Evolutionary conservation across 2,329 filamentous ascomycete genomes (phyloP).

Genomic region (Chaetomium sp.): DNA sequence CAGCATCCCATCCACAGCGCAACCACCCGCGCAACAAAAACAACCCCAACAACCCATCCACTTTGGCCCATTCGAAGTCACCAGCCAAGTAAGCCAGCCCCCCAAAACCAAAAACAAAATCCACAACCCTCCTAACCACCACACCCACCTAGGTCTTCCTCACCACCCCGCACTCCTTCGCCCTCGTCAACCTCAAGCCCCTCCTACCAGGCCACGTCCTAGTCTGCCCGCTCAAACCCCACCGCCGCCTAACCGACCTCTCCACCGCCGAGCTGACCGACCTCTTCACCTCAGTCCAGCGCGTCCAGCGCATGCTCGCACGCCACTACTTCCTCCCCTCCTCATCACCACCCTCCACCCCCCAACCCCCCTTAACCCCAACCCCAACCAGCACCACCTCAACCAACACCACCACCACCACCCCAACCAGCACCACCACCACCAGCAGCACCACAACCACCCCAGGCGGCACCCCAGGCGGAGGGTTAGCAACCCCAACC

Average conservation of each 20-base stretch:
- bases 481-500: conserved; percentile 42
- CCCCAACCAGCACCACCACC: neutral
- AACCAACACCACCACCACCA: conserved; percentile 46
- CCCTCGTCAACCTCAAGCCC: conserved; percentile 93
- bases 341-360: conserved; percentile 3
- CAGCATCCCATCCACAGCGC: conserved; percentile 22
- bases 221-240: conserved; percentile 71
- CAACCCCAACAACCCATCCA: conserved; percentile 47
- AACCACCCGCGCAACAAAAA: conserved; percentile 9
- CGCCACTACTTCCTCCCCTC: conserved; percentile 52
- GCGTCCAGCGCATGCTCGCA: conserved; percentile 75
- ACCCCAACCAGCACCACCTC: neutral
- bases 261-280: conserved; percentile 71
- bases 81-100: conserved; percentile 60
- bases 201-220: conserved; percentile 92
- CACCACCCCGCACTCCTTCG: conserved; percentile 75
- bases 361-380: neutral
- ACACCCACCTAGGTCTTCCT: conserved; percentile 74
- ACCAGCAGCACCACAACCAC: too few species aligned
- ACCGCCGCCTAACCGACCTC: conserved; percentile 76
- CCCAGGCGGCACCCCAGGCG: too few species aligned
- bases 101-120: neutral
- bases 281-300: conserved; percentile 84
- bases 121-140: neutral
- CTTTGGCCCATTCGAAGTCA: conserved; percentile 78